Evolutionary conservation across 208 protist genomes (phyloP), one percentile per base, ranked within the genome.

Genomic region (Angomonas deanei): DNA sequence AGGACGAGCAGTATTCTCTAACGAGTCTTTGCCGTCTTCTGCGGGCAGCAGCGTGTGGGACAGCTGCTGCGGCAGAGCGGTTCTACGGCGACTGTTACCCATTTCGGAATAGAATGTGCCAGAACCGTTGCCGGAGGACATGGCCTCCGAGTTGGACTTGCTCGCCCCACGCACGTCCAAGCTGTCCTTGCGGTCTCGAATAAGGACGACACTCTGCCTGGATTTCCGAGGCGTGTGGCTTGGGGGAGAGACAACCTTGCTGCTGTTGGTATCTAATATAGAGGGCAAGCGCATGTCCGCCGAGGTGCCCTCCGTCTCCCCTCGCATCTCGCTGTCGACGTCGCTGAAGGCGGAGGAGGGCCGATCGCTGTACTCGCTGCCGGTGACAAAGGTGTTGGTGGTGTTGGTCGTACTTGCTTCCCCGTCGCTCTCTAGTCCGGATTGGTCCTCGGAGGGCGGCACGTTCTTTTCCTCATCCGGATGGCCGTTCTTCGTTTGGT

Each of bases 1-100:
- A 50, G 8, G 17, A 19, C 42, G 17, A 26, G 4, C 4, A 5
- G 42, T n/a, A n/a, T n/a, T n/a, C n/a, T n/a, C n/a, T n/a, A n/a
- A n/a, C n/a, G n/a, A n/a, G n/a, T 50, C 42, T 50, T 50, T 50
- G 5, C 23, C 42, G 13, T 50, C 42, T 50, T 50, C 42, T 50
- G 3, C 15, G 42, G 42, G 42, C 8, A 13, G 13, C 5, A 50
- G 42, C 19, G 42, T 50, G 42, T 23, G 8, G 3, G 42, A 50
- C 19, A 50, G 15, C 42, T n/a, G 8, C 42, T 50, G 8, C 42
- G 42, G 42, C 5, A 10, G 42, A 3, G 8, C 19, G 17, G 13
- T 50, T 50, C 23, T 50, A 21, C 17, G 8, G 8, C 17, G 42
- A 4, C 8, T 50, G 17, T 39, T 39, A 5, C 34, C 34, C 34